These are phyloP conservation scores for Volvox reticuliferus DNA, from an alignment of 139 green algal species.

Conservation along the genomic window DNA sequence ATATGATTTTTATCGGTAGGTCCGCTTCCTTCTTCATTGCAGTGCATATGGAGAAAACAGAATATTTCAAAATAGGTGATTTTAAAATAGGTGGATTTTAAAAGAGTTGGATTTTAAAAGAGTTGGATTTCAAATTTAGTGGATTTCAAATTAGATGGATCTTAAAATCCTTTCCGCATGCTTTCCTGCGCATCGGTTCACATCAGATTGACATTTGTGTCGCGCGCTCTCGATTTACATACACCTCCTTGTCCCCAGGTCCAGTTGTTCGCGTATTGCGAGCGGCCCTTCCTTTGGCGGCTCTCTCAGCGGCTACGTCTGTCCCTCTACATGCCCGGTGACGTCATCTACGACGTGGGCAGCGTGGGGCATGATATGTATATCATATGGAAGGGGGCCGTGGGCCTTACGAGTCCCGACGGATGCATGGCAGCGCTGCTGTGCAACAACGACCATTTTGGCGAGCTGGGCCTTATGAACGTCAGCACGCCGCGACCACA, in stretches of 20 bases:
- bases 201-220: too few species aligned
- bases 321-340: constrained; percentile 21
- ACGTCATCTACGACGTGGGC: constrained; percentile 21
- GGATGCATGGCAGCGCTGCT: constrained; percentile 16
- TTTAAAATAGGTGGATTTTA: too few species aligned
- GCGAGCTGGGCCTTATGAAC: constrained; percentile 7
- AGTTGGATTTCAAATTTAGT: too few species aligned
- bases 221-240: too few species aligned
- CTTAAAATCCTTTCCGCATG: too few species aligned
- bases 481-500: not conserved
- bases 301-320: constrained; percentile 22
- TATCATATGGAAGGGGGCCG: constrained; percentile 28
- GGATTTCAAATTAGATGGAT: too few species aligned
- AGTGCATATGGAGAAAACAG: too few species aligned
- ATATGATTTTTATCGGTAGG: too few species aligned
- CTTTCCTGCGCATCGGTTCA: too few species aligned
- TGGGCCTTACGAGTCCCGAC: not conserved
- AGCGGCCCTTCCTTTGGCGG: constrained; percentile 33
- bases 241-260: not conserved
- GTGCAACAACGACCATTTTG: constrained; percentile 25
- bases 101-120: too few species aligned
- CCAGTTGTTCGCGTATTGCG: constrained; percentile 19
- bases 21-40: too few species aligned
- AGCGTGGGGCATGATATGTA: constrained; percentile 40
- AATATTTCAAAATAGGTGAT: too few species aligned